Evolutionary conservation across 2,329 filamentous ascomycete genomes (phyloP), one percentile per base, ranked within the genome.

Genomic region (Phialemoniopsis sp.): DNA sequence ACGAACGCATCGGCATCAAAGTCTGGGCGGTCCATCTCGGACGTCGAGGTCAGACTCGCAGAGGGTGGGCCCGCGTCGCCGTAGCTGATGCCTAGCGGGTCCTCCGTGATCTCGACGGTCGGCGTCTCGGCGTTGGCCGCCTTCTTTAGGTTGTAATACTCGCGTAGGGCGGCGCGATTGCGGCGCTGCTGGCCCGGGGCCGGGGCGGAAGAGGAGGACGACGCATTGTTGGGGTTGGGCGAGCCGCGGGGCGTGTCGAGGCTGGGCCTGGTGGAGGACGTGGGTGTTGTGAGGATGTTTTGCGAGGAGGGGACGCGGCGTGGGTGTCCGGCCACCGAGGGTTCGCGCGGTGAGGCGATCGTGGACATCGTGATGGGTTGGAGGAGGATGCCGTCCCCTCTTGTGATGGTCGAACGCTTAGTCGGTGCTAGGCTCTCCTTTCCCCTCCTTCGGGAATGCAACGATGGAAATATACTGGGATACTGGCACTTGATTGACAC

Each of bases 61-160:
- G 31, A 28, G 18, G 21, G 21, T 38, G 34, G 17, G 32, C 28
- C 16, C 42, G 58, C 51, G 39, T 67, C 60, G 29, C 59, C 56
- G 44, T 52, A 55, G 17, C 51, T 53, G 28, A 26, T 26, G 21
- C 21, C 21, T 10, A 50, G 41, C 26, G 41, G 28, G 38, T 49
- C 61, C 47, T 63, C 72, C 46, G 62, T 78, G 53, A 63, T 67
- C 54, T 67, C 64, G 34, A 63, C 63, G 19, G 45, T 63, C 13
- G 58, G 73, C 48, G 60, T 56, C 15, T 50, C 52, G 29, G 55
- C 63, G 31, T 60, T 53, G 9, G 51, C 40, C 13, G 55, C 52
- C 46, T 68, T 68, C 48, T 82, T 84, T 36, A 97, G 76, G 57
- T 93, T 93, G 67, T 97, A 97, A 71, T 95, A 97, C 57, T 96